A percentile compares a stretch with the other conserved stretches of the same genome.
Conservation (phyloP, 306 rosid genomes). For the Medicago truncatula region MtrunA17r5.0-ANR NC_053042.1:15906501-15907000, state of each 20-base stretch:
- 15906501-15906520: neutral
- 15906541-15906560: slow-evolving; percentile 35
- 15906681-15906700: slow-evolving; percentile 73
- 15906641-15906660: slow-evolving; percentile 74
- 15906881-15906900: slow-evolving; percentile 15
- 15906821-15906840: too few species aligned
- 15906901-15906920: neutral
- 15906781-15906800: too few species aligned
- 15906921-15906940: neutral
- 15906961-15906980: slow-evolving; percentile 12
- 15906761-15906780: too few species aligned
- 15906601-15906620: slow-evolving; percentile 39
- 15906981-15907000: slow-evolving; percentile 13
- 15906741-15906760: neutral
- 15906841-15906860: neutral
- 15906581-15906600: slow-evolving; percentile 23
- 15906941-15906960: slow-evolving; percentile 17
- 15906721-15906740: neutral
- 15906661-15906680: slow-evolving; percentile 94
- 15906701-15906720: neutral
- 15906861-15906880: neutral
- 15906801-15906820: too few species aligned
- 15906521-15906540: slow-evolving; percentile 35
- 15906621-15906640: slow-evolving; percentile 63
- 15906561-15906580: slow-evolving; percentile 39